Conservation (phyloP, 306 rosid genomes). For the Vachellia pachyceras region DNA sequence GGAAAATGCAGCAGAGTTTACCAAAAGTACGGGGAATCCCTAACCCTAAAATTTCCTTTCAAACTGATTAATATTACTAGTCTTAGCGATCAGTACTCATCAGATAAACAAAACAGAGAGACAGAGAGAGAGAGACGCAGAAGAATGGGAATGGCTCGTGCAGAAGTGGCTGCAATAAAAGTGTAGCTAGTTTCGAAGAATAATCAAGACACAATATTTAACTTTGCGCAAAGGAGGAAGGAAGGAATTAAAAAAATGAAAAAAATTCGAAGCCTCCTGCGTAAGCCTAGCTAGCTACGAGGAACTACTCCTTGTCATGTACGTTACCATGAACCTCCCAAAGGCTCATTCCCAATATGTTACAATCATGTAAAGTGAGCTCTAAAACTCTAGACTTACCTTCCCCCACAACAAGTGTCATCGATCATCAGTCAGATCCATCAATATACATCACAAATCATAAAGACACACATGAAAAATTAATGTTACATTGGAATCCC, state of each 20-base stretch:
- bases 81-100: not conserved
- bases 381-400: not conserved
- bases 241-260: conserved; percentile 14
- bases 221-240: conserved; percentile 1
- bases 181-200: conserved; percentile 47
- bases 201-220: not conserved
- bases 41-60: not conserved
- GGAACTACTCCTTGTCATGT: not conserved
- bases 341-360: not conserved
- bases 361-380: not conserved
- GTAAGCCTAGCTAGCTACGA: conserved; percentile 17
- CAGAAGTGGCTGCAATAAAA: conserved; percentile 6
- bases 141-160: conserved; percentile 27
- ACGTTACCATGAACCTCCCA: not conserved
- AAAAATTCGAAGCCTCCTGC: conserved; percentile 35
- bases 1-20: conserved; percentile 12
- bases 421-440: conserved; percentile 29
- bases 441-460: not conserved
- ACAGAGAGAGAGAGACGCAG: not conserved
- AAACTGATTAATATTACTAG: not conserved
- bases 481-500: not conserved
- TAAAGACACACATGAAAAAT: not conserved
- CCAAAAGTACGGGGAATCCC: not conserved
- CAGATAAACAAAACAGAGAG: not conserved
- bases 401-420: conserved; percentile 18